Conservation (phyloP, 148 eudicot species). For the Talinum fruticosum region DNA sequence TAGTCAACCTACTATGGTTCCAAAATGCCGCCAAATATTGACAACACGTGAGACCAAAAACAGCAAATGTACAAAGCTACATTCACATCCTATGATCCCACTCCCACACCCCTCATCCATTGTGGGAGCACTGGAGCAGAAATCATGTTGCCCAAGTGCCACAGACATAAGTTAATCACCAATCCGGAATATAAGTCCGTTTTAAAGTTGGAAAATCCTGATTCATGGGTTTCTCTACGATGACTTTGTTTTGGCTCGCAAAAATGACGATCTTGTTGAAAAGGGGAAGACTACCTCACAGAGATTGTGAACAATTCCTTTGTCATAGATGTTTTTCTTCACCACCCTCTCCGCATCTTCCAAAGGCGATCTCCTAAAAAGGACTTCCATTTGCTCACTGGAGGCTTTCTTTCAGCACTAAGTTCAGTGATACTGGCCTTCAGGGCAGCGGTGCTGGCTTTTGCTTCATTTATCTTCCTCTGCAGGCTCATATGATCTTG, state of each 20-base stretch:
- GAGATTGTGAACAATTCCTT: constrained; percentile 60
- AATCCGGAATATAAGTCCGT: not conserved
- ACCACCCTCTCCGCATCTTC: constrained; percentile 43
- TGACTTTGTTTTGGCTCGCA: constrained; percentile 47
- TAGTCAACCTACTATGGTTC: not conserved
- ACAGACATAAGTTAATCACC: not conserved
- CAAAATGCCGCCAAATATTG: not conserved
- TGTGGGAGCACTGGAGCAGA: constrained; percentile 2
- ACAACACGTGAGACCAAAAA: not conserved
- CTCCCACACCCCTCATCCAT: not conserved
- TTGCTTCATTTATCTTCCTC: constrained; percentile 72
- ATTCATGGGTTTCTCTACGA: constrained; percentile 28
- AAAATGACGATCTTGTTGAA: constrained; percentile 64
- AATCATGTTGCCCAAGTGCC: not conserved
- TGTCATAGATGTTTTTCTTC: constrained; percentile 62
- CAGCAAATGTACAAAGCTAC: not conserved
- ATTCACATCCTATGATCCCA: not conserved
- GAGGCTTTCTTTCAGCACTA: constrained; percentile 46
- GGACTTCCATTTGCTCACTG: constrained; percentile 73
- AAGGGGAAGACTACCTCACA: constrained; percentile 62
- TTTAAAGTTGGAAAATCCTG: not conserved
- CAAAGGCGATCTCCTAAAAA: constrained; percentile 69
- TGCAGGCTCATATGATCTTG: constrained; percentile 67
- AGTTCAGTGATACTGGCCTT: constrained; percentile 59
- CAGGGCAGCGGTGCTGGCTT: constrained; percentile 66